Percentiles rank a stretch among this genome's conserved stretches.
phyloP scores from a whole-genome alignment of 768 basidiomycete genomes.

The Boletus pseudopeckii region DNA sequence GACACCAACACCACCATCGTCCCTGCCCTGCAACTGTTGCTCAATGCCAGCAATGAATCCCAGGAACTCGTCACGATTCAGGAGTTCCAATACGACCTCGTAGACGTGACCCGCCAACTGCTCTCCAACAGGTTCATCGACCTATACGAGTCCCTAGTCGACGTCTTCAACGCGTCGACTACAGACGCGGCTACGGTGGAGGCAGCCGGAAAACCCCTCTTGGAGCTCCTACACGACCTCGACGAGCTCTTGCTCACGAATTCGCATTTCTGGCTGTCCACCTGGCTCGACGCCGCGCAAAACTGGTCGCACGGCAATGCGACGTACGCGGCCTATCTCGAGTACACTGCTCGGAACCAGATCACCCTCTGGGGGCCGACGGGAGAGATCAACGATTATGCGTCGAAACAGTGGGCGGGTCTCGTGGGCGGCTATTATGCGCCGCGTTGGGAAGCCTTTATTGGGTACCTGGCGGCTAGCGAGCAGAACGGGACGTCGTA shows the following conservation, averaged over 20 bases:
- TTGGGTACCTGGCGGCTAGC: conserved; percentile 28
- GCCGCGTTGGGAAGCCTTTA: conserved; percentile 35
- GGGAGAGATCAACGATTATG: conserved; percentile 42
- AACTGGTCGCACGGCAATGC: conserved; percentile 28
- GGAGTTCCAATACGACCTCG: conserved; percentile 39
- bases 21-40: conserved; percentile 72
- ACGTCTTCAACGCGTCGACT: conserved; percentile 24
- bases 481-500: conserved; percentile 31
- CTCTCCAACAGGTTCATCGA: conserved; percentile 38
- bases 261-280: conserved; percentile 32
- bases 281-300: conserved; percentile 36
- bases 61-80: conserved; percentile 20
- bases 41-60: conserved; percentile 29
- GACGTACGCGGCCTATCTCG: conserved; percentile 35
- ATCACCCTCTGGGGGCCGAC: conserved; percentile 43
- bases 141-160: conserved; percentile 31
- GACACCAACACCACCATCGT: conserved; percentile 56
- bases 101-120: conserved; percentile 39
- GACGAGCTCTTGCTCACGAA: conserved; percentile 34
- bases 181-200: conserved; percentile 20
- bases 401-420: conserved; percentile 43
- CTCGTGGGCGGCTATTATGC: conserved; percentile 38
- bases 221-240: conserved; percentile 32
- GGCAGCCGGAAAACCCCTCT: conserved; percentile 26
- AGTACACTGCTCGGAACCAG: conserved; percentile 40